Conservation (phyloP, 805 yeast genomes). For the Wickerhamiella dianesei region DNA sequence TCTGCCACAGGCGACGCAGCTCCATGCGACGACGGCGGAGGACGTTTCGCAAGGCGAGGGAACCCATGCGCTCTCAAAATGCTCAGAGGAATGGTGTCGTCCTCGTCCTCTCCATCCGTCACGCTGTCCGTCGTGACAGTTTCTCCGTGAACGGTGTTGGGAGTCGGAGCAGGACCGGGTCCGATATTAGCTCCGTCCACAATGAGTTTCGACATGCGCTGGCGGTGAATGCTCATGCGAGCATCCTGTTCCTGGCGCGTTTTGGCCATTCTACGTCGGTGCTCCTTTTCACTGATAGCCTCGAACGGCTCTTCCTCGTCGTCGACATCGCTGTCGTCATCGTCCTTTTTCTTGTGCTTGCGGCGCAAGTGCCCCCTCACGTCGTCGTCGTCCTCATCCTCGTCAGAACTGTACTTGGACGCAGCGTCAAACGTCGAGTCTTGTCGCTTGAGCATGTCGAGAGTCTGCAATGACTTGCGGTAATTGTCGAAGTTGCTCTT, state of each 20-base stretch:
- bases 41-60: constrained; percentile 15
- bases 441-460: constrained; percentile 13
- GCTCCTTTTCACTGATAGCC: constrained; percentile 17
- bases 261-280: constrained; percentile 12
- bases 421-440: constrained; percentile 5
- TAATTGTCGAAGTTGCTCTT: constrained; percentile 18
- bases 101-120: constrained; percentile 20
- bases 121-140: constrained; percentile 4
- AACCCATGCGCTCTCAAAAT: constrained; percentile 29
- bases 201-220: constrained; percentile 28
- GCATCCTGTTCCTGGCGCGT: constrained; percentile 28
- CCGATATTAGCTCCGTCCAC: background rate
- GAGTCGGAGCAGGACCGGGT: constrained; percentile 17
- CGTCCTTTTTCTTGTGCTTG: constrained; percentile 15
- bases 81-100: constrained; percentile 30
- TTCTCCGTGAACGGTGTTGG: background rate
- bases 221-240: constrained; percentile 29
- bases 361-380: background rate
- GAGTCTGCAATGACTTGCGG: constrained; percentile 14
- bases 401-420: background rate
- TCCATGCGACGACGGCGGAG: background rate
- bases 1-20: background rate
- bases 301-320: constrained; percentile 28
- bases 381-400: constrained; percentile 1
- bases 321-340: constrained; percentile 30